Conservation (phyloP, 2,329 filamentous ascomycete species). For the Dactylellina parvicollis region DNA sequence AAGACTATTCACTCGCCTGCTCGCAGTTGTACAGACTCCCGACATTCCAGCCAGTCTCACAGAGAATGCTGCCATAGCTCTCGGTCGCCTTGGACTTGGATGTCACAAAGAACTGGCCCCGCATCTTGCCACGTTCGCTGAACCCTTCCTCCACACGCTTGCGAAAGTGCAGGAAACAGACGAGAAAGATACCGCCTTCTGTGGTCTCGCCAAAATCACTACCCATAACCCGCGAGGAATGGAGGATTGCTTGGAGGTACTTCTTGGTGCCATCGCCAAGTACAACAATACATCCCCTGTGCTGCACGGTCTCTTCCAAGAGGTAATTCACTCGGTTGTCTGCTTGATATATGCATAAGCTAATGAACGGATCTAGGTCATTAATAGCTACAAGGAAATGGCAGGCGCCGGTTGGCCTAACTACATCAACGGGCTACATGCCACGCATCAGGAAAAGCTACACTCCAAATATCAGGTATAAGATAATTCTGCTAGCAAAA, state of each 20-base stretch:
- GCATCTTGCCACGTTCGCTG: conserved; percentile 80
- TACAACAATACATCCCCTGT: conserved; percentile 76
- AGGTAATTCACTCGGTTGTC: conserved; percentile 67
- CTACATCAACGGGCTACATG: conserved; percentile 3
- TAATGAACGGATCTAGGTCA: conserved; percentile 30
- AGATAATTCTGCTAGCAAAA: background rate
- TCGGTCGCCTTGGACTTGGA: conserved; percentile 85
- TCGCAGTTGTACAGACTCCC: conserved; percentile 84
- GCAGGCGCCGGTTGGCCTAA: conserved; percentile 10
- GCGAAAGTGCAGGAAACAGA: conserved; percentile 85
- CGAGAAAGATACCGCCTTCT: conserved; percentile 92
- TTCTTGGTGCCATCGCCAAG: conserved; percentile 83
- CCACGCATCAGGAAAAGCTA: conserved; percentile 26
- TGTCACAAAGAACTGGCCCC: conserved; percentile 80
- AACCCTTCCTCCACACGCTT: conserved; percentile 83
- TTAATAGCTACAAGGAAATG: conserved; percentile 19
- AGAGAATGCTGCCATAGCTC: conserved; percentile 92
- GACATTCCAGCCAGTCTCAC: conserved; percentile 85
- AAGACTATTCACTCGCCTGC: conserved; percentile 78
- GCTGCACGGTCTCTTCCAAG: conserved; percentile 77
- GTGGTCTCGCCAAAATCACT: conserved; percentile 87
- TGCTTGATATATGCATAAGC: background rate
- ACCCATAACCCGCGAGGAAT: conserved; percentile 89
- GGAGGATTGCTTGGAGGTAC: conserved; percentile 82
- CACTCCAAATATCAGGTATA: conserved; percentile 26